These are phyloP conservation scores for Verbena officinalis DNA, from an alignment of 257 asterid genomes.

Conservation along the genomic window DNA sequence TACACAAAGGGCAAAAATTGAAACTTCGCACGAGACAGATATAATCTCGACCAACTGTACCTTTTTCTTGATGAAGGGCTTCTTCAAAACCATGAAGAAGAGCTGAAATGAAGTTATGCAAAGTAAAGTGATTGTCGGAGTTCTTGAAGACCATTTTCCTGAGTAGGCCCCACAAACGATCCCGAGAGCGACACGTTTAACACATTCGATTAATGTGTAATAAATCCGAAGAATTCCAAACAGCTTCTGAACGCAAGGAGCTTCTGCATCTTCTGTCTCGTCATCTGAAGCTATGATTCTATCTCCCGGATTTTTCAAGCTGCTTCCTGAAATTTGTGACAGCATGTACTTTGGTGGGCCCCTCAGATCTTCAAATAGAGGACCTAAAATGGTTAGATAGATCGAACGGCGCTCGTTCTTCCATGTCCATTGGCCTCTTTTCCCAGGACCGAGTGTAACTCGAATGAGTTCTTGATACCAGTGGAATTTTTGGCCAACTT, in stretches of 20 bases:
- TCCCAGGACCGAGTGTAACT: conserved; percentile 88
- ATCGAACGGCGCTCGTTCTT: conserved; percentile 48
- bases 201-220: conserved; percentile 67
- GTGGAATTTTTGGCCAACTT: conserved; percentile 62
- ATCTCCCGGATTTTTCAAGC: conserved; percentile 40
- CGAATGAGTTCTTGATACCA: conserved; percentile 93
- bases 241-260: conserved; percentile 79
- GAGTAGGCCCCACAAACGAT: conserved; percentile 70
- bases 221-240: conserved; percentile 90
- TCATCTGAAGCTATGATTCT: conserved; percentile 85
- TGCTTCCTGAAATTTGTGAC: conserved; percentile 67
- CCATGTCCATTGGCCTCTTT: conserved; percentile 99
- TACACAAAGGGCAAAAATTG: conserved; percentile 54
- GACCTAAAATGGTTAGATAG: conserved; percentile 63
- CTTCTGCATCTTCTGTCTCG: conserved; percentile 93
- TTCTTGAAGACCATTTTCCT: conserved; percentile 49
- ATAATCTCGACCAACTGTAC: conserved; percentile 88
- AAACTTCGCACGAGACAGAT: conserved; percentile 60
- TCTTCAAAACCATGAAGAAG: conserved; percentile 89
- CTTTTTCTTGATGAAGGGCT: conserved; percentile 86
- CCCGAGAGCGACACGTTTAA: conserved; percentile 66
- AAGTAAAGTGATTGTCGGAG: conserved; percentile 57
- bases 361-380: conserved; percentile 90
- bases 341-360: conserved; percentile 99
- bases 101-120: conserved; percentile 74